Percentiles rank a stretch among this genome's conserved stretches.
These are phyloP conservation scores for Salix caprea DNA, from an alignment of 345 rosid genomes.

Conservation along the genomic window DNA sequence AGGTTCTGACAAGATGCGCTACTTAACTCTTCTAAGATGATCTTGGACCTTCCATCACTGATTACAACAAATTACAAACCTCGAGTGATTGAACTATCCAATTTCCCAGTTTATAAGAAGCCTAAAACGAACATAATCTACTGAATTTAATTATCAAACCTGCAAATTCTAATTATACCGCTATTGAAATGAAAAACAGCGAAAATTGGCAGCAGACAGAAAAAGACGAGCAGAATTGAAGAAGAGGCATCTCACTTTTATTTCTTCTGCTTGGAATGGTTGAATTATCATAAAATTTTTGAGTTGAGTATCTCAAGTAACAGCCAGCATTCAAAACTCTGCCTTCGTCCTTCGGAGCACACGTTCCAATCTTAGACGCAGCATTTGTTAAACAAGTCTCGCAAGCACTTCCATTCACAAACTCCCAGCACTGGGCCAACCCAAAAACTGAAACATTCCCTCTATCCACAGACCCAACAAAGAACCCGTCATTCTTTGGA, in stretches of 20 bases:
- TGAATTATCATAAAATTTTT: conserved; percentile 62
- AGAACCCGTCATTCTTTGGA: conserved; percentile 49
- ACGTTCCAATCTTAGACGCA: conserved; percentile 33
- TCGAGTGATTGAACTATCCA: too few relatives aligned
- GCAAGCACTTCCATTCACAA: conserved; percentile 45
- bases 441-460: conserved; percentile 68
- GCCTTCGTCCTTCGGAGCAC: conserved; percentile 59
- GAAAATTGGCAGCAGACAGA: neutral
- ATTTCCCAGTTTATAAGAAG: too few relatives aligned
- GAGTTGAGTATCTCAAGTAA: conserved; percentile 65
- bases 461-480: conserved; percentile 47
- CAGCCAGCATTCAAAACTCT: conserved; percentile 75
- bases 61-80: too few relatives aligned
- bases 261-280: conserved; percentile 21
- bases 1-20: too few relatives aligned
- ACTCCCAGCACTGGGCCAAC: conserved; percentile 86
- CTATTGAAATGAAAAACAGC: neutral
- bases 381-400: conserved; percentile 51
- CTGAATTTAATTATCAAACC: too few relatives aligned
- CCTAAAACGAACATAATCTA: too few relatives aligned
- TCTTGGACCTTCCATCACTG: too few relatives aligned
- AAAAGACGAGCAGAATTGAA: neutral
- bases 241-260: conserved; percentile 36
- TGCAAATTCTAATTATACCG: too few relatives aligned
- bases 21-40: too few relatives aligned